phyloP scores from a whole-genome alignment of 2,329 filamentous ascomycete genomes.

The Metarhizium guizhouense region DNA sequence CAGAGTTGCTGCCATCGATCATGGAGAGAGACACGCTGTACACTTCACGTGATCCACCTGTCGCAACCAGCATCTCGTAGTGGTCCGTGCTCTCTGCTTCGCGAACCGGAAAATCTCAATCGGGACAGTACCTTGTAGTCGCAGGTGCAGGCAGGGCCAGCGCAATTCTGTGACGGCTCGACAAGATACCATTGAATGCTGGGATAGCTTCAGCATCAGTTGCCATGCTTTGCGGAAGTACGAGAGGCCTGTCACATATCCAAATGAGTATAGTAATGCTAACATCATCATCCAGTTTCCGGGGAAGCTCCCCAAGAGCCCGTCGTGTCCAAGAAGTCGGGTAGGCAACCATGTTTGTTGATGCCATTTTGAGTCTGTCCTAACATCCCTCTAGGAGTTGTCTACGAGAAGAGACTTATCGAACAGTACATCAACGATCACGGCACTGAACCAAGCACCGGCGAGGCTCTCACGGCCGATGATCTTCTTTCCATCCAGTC shows the following conservation, averaged over 20 bases:
- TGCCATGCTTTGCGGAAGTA: constrained; percentile 42
- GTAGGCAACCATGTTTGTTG: constrained; percentile 37
- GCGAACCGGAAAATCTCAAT: constrained; percentile 15
- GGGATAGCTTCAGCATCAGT: constrained; percentile 16
- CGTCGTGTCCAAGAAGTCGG: constrained; percentile 90
- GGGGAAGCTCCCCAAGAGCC: constrained; percentile 93
- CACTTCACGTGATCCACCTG: neutral
- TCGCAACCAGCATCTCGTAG: neutral
- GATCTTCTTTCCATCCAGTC: constrained; percentile 86
- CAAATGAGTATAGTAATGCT: neutral
- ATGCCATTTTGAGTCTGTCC: neutral
- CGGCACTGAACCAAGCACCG: constrained; percentile 83
- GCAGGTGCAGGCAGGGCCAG: neutral
- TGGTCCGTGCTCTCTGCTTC: constrained; percentile 6
- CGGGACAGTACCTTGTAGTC: neutral
- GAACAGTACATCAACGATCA: constrained; percentile 92
- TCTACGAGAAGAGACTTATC: constrained; percentile 92
- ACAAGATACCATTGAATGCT: constrained; percentile 12
- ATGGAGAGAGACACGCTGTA: neutral
- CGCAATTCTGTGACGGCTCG: neutral
- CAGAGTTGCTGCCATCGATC: too few species aligned
- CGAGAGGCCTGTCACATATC: constrained; percentile 9
- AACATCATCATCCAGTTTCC: constrained; percentile 56
- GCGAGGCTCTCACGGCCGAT: constrained; percentile 72
- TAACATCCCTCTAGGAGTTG: constrained; percentile 48